Evolutionary conservation across 2,329 filamentous ascomycete species (phyloP).

Genomic region (Hortaea sp.): DNA sequence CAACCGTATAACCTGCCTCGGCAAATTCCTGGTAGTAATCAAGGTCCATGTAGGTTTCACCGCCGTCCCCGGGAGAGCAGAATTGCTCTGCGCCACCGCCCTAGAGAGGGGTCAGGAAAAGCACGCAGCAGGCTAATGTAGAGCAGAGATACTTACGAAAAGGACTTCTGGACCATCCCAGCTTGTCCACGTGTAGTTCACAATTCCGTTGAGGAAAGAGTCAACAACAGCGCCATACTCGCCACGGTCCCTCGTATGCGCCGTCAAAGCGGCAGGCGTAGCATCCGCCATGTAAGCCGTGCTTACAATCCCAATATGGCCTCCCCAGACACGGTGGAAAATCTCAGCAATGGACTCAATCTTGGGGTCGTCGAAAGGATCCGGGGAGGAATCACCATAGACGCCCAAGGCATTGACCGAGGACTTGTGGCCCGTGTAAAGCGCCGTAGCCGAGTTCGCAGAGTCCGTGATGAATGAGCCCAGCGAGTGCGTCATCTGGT

Average conservation of each 20-base stretch:
- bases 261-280: constrained; percentile 64
- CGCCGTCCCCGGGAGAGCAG: constrained; percentile 43
- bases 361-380: constrained; percentile 73
- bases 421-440: constrained; percentile 77
- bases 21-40: constrained; percentile 65
- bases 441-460: constrained; percentile 71
- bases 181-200: constrained; percentile 72
- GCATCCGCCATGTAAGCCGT: constrained; percentile 78
- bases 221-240: constrained; percentile 65
- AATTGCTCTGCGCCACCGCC: constrained; percentile 71
- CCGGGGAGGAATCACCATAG: constrained; percentile 65
- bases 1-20: constrained; percentile 61
- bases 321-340: constrained; percentile 58
- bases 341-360: constrained; percentile 75
- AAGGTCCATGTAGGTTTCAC: constrained; percentile 55
- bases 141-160: constrained; percentile 43
- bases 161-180: constrained; percentile 68
- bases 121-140: not conserved
- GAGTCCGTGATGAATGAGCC: constrained; percentile 80
- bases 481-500: constrained; percentile 81
- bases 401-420: constrained; percentile 75
- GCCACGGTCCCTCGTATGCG: constrained; percentile 61
- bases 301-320: constrained; percentile 54
- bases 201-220: constrained; percentile 63
- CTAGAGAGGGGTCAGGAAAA: not conserved